Evolutionary conservation across 768 basidiomycete genomes (phyloP).

Genomic region (Macrolepiota fuliginosa): DNA sequence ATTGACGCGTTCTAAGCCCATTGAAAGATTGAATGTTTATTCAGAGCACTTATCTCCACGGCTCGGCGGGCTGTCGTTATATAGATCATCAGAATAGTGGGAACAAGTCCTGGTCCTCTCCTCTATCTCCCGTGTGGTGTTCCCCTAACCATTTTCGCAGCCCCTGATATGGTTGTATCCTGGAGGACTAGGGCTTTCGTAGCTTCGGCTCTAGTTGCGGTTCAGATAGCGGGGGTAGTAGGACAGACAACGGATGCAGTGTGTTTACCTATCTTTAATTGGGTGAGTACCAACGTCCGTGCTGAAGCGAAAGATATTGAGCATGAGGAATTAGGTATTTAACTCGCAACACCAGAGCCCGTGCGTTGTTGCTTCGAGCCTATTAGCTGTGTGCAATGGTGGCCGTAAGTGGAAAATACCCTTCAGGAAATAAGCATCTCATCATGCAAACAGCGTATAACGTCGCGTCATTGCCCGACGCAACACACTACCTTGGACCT

Average conservation of each 20-base stretch:
- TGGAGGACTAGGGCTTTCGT: not conserved
- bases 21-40: not conserved
- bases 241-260: constrained; percentile 37
- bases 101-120: not conserved
- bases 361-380: constrained; percentile 41
- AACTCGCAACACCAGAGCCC: constrained; percentile 49
- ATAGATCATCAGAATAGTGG: not conserved
- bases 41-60: not conserved
- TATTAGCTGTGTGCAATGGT: constrained; percentile 39
- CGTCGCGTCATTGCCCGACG: constrained; percentile 27
- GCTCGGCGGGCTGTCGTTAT: not conserved
- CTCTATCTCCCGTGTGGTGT: not conserved
- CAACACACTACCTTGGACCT: constrained; percentile 39
- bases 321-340: constrained; percentile 26
- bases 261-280: constrained; percentile 39
- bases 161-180: not conserved
- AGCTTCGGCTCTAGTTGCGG: too few relatives aligned
- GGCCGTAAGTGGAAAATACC: constrained; percentile 30
- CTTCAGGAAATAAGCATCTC: not conserved
- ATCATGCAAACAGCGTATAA: constrained; percentile 25
- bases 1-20: not conserved
- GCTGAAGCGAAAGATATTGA: not conserved
- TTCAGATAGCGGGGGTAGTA: constrained; percentile 7
- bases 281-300: constrained; percentile 27
- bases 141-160: too few relatives aligned